Base-by-base conservation (phyloP, 2,329 filamentous ascomycete species). In the Phyllosticta citriasiana region DNA sequence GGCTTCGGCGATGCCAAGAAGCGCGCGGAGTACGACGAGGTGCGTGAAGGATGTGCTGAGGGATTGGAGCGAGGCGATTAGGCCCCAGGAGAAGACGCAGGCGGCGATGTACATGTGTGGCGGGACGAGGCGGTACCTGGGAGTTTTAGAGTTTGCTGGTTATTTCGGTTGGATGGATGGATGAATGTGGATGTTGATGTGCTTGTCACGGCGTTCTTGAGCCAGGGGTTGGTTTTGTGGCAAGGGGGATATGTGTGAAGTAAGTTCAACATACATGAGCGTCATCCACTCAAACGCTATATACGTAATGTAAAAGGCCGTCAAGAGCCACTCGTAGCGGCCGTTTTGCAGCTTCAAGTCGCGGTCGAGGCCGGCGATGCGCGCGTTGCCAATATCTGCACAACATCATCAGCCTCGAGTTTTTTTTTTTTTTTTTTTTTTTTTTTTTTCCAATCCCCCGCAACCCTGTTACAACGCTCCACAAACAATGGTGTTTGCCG, bases 1-100 rank as follows among this genome's bases (percentile, higher is more conserved):
- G 0, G 84, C 84, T 72, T 87, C 84, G 12, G 79, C 76, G 54
- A 84, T 75, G 0, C 82, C 83, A 3, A 86, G 77, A 10, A 77
- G 70, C 5, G 76, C 60, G 76, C 83, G 70, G 84, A 94, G 59
- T 80, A 89, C 24, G 79, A 86, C 27, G 80, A 84, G 60, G 84
- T 76, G 64, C 78, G 80, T 73, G 62, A 78, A 80, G 4, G 72
- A 76, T 3, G 72, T 76, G 6, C 70, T 69, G 1, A 79, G 58
- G 1, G 77, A 70, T 65, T 96, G 91, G 26, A 93, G 76, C 8
- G 88, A 91, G 1, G 91, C 90, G 14, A 88, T 76, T 10, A 91
- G 70, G 14, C 92, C 91, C 91, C 91, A 96, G 2, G 84, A 84
- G 40, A 88, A 77, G 14, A 96, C 90, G 64, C 88, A 82, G 35